Evolutionary conservation across 805 yeast genomes (phyloP).

Genomic region (Monosporozyma solicola): DNA sequence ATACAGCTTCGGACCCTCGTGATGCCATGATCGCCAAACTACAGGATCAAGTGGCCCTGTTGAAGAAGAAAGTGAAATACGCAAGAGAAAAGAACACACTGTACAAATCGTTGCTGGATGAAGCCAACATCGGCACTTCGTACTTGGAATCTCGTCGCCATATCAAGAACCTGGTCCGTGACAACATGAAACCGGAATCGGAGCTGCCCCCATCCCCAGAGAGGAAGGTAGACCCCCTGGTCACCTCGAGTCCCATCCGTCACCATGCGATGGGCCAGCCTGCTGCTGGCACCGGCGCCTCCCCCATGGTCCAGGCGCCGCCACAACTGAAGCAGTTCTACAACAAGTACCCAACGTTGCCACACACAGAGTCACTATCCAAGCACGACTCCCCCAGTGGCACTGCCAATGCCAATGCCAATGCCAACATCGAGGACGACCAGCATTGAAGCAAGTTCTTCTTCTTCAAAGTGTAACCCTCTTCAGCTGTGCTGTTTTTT

Average conservation of each 20-base stretch:
- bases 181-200: slow-evolving; percentile 23
- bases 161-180: slow-evolving; percentile 26
- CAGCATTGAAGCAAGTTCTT: neutral
- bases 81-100: slow-evolving; percentile 25
- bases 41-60: slow-evolving; percentile 2
- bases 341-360: slow-evolving; percentile 27
- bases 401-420: neutral
- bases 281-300: neutral
- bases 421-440: neutral
- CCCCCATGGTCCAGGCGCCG: slow-evolving; percentile 1
- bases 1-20: neutral
- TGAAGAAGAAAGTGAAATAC: slow-evolving; percentile 20
- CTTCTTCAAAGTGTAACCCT: neutral
- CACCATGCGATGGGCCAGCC: neutral
- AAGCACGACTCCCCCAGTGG: slow-evolving; percentile 7
- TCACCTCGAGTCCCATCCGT: slow-evolving; percentile 29
- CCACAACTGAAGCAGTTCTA: slow-evolving; percentile 11
- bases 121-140: slow-evolving; percentile 26
- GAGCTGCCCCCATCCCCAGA: slow-evolving; percentile 27
- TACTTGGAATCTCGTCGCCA: slow-evolving; percentile 27
- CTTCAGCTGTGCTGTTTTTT: neutral
- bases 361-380: slow-evolving; percentile 22
- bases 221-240: slow-evolving; percentile 18
- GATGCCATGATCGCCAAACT: neutral
- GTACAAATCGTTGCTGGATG: slow-evolving; percentile 25